phyloP scores from a whole-genome alignment of 73 alveolate genomes.

The Blepharisma japonicum region DNA sequence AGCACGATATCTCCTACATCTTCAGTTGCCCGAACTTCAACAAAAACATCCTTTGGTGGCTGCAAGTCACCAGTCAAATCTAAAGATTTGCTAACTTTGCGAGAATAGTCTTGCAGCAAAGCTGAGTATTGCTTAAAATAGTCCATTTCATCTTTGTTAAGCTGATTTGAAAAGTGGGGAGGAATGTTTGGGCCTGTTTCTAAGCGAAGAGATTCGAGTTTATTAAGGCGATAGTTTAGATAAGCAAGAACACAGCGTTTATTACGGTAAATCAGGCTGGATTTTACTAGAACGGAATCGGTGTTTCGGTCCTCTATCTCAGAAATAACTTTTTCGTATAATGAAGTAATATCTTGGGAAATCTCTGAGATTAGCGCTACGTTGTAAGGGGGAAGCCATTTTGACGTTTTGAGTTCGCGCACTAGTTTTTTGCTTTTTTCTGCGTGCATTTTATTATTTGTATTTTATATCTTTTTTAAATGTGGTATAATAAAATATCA shows the following conservation, averaged over 20 bases:
- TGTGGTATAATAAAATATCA: too few species aligned
- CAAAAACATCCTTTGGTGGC: slow-evolving; percentile 59
- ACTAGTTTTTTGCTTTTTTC: slow-evolving; percentile 25
- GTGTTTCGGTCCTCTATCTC: background rate
- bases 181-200: slow-evolving; percentile 37
- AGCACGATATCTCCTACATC: slow-evolving; percentile 57
- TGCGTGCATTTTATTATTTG: background rate
- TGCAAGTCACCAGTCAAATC: slow-evolving; percentile 50
- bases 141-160: slow-evolving; percentile 44
- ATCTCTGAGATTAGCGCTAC: background rate
- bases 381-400: slow-evolving; percentile 28
- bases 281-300: slow-evolving; percentile 14
- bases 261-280: slow-evolving; percentile 7
- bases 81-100: slow-evolving; percentile 34
- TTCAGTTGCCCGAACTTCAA: slow-evolving; percentile 50
- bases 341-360: background rate
- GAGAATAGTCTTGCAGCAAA: slow-evolving; percentile 37
- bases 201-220: slow-evolving; percentile 24
- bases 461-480: too few species aligned
- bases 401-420: slow-evolving; percentile 28
- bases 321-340: background rate
- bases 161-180: slow-evolving; percentile 38
- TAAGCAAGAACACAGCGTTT: slow-evolving; percentile 38
- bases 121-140: slow-evolving; percentile 42
- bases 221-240: slow-evolving; percentile 29